Percentiles rank a stretch among this genome's conserved stretches.
phyloP scores from a whole-genome alignment of 345 rosid genomes.

The Eutrema japonicum region DNA sequence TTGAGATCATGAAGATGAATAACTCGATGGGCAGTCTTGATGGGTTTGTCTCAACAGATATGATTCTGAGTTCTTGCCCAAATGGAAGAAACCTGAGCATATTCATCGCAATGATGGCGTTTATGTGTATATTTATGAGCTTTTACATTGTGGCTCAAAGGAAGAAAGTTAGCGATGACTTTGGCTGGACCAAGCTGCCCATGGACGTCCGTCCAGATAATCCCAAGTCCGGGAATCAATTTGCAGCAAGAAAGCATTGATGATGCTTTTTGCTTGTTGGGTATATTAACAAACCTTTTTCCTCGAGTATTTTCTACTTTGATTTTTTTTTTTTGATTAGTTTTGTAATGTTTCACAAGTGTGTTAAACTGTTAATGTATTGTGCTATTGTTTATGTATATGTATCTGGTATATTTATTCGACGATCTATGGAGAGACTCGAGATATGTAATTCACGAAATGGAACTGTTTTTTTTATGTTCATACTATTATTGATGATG shows the following conservation, averaged over 20 bases:
- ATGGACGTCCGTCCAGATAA: conserved; percentile 48
- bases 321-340: conserved; percentile 36
- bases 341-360: conserved; percentile 48
- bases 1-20: conserved; percentile 92
- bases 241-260: conserved; percentile 46
- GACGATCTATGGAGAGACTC: conserved; percentile 8
- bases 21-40: conserved; percentile 85
- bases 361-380: not conserved
- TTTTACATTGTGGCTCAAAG: conserved; percentile 50
- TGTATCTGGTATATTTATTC: conserved; percentile 42
- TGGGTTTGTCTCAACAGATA: conserved; percentile 55
- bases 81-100: conserved; percentile 51
- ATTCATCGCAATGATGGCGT: conserved; percentile 61
- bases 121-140: conserved; percentile 63
- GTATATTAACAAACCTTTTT: conserved; percentile 45
- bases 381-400: conserved; percentile 13
- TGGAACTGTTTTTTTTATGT: not conserved
- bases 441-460: conserved; percentile 16
- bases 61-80: conserved; percentile 57
- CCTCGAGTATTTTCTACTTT: conserved; percentile 23
- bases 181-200: conserved; percentile 70
- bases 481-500: not conserved
- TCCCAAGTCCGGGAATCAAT: conserved; percentile 43
- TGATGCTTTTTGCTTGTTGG: conserved; percentile 18
- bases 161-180: conserved; percentile 46